Conservation (phyloP, 257 asterid genomes). For the Jasminum sambac region DNA sequence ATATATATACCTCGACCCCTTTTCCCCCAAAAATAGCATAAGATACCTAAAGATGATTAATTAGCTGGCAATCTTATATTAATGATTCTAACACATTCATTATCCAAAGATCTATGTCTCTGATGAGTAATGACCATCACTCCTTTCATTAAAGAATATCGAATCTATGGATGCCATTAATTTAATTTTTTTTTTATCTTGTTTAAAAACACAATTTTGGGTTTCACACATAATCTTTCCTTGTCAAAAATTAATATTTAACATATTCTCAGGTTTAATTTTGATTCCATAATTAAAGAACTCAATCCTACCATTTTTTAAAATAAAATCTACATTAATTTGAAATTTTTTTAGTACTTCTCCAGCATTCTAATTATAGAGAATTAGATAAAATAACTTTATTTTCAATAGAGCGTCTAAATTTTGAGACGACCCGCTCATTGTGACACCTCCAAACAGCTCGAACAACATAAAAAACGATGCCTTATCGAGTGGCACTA, state of each 20-base stretch:
- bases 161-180: not conserved
- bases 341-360: not conserved
- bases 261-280: not conserved
- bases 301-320: not conserved
- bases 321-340: not conserved
- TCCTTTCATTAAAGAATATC: not conserved
- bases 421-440: too few relatives aligned
- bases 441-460: too few relatives aligned
- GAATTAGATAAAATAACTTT: too few relatives aligned
- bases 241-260: not conserved
- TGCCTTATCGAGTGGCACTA: not conserved
- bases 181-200: too few relatives aligned
- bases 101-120: not conserved
- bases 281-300: not conserved
- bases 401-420: too few relatives aligned
- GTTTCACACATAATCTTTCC: slow-evolving; percentile 2
- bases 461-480: too few relatives aligned
- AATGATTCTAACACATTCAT: slow-evolving; percentile 5
- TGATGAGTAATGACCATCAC: not conserved
- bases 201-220: not conserved
- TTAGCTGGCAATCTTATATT: not conserved
- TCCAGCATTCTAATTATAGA: not conserved
- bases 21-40: slow-evolving; percentile 13
- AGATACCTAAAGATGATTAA: slow-evolving; percentile 17
- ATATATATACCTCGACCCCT: slow-evolving; percentile 14